Base-by-base conservation (phyloP, 2,329 filamentous ascomycete species). In the Pezicula radicicola region DNA sequence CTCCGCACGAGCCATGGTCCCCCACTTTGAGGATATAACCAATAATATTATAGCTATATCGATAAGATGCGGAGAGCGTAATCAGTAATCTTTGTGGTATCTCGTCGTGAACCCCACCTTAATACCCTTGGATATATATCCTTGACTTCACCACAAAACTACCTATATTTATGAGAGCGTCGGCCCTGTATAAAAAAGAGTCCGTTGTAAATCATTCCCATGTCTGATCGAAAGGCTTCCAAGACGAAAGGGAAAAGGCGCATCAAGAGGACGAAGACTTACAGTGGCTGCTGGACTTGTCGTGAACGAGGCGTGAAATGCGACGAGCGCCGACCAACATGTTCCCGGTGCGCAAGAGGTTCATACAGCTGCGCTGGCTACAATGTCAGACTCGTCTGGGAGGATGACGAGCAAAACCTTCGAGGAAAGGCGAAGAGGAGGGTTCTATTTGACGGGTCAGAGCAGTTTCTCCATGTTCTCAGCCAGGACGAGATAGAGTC, bases 261-360 rank as follows among this genome's bases (percentile, higher is more conserved):
- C 12, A 39, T 39, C 39, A 64, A 63, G 27, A 55, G 59, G 18
- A 60, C 52, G 35, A 67, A 67, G 52, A 64, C 59, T 3, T 65
- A 66, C 50, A 62, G 59, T 3, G 69, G 69, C 10, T 71, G 69
- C 51, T 70, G 67, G 68, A 68, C 68, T 6, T 72, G 69, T 53
- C 68, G 69, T 16, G 57, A 64, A 30, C 63, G 69, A 16, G 67
- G 68, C 54, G 65, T 71, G 58, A 72, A 71, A 58, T 70, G 68
- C 48, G 70, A 72, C 50, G 69, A 71, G 58, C 60, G 56, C 30
- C 63, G 60, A 25, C 70, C 69, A 2, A 57, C 55, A 9, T 72
- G 69, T 48, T 47, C 59, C 28, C 67, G 70, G 53, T 72, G 70
- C 57, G 59, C 56, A 25, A 58, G 60, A 15, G 64, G 65, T 40